phyloP scores from a whole-genome alignment of 2,329 filamentous ascomycete species.

The Lecanosticta acicola region DNA sequence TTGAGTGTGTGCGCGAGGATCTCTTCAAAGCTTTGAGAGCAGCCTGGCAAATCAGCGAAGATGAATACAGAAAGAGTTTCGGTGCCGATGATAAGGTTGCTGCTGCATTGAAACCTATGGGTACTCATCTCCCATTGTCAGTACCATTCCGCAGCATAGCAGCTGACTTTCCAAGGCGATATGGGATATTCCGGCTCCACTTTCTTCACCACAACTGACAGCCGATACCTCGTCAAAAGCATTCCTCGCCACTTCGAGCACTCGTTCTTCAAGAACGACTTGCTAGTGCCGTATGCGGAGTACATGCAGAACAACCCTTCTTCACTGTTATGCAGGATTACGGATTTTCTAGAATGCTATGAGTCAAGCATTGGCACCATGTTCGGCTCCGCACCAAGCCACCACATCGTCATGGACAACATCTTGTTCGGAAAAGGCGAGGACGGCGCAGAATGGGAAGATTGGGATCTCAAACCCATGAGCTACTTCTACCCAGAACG shows the following conservation, averaged over 20 bases:
- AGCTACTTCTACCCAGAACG: conserved; percentile 72
- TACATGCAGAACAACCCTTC: conserved; percentile 57
- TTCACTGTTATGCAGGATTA: conserved; percentile 65
- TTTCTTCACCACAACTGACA: conserved; percentile 63
- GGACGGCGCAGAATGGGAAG: conserved; percentile 54
- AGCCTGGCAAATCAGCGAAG: conserved; percentile 51
- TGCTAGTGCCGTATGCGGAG: conserved; percentile 58
- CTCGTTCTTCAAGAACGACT: conserved; percentile 61
- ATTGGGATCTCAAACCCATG: conserved; percentile 68
- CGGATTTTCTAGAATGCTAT: conserved; percentile 58
- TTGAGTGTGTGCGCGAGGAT: conserved; percentile 34
- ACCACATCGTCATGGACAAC: conserved; percentile 77
- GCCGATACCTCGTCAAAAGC: conserved; percentile 66
- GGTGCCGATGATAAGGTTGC: conserved; percentile 36
- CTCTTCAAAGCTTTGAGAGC: conserved; percentile 50
- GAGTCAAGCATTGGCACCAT: conserved; percentile 54
- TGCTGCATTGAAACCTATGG: conserved; percentile 50
- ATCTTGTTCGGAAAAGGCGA: conserved; percentile 56
- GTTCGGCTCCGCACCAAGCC: conserved; percentile 57
- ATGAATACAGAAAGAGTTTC: conserved; percentile 53
- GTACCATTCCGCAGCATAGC: background rate
- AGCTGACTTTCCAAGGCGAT: conserved; percentile 37
- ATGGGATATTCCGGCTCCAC: conserved; percentile 71
- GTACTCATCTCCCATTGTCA: conserved; percentile 25
- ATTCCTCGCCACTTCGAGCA: conserved; percentile 65